phyloP scores from a whole-genome alignment of 2,329 filamentous ascomycete species.

The Akanthomyces lecanii region DNA sequence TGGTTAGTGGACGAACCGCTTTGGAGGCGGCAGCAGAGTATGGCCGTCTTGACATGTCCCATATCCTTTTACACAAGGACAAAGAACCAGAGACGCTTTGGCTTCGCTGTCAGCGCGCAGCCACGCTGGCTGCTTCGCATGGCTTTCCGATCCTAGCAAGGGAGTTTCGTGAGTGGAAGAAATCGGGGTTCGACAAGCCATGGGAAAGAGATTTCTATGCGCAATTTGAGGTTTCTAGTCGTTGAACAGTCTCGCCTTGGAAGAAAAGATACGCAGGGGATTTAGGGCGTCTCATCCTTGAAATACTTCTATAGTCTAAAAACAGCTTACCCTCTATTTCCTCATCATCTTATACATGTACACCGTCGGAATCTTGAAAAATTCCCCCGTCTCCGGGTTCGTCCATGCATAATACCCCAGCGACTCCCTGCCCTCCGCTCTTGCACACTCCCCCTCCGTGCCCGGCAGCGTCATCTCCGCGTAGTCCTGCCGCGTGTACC shows the following conservation, averaged over 20 bases:
- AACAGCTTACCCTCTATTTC: too few relatives aligned
- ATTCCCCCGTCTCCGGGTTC: constrained; percentile 18
- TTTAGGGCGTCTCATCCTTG: too few relatives aligned
- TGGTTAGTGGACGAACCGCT: background rate
- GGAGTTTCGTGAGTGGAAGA: background rate
- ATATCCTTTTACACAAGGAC: background rate
- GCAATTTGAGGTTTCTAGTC: too few relatives aligned
- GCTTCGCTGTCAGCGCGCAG: background rate
- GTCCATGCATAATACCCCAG: constrained; percentile 15
- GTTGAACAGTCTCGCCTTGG: too few relatives aligned
- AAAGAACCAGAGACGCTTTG: background rate
- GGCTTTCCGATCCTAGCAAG: background rate
- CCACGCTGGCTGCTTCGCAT: background rate
- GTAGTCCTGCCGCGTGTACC: constrained; percentile 30
- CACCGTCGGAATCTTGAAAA: constrained; percentile 19
- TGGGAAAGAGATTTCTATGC: too few relatives aligned
- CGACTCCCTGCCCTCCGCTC: constrained; percentile 13
- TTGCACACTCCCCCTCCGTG: constrained; percentile 14
- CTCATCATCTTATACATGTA: constrained; percentile 25
- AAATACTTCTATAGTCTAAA: too few relatives aligned
- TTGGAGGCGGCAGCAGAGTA: background rate
- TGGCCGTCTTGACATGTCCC: background rate
- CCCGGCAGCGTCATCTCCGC: background rate
- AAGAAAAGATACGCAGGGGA: too few relatives aligned
- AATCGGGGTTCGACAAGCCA: too few relatives aligned